Evolutionary conservation across 331 rosid species (phyloP), one percentile per base, ranked within the genome.

Genomic region (Rosa hybrid): DNA sequence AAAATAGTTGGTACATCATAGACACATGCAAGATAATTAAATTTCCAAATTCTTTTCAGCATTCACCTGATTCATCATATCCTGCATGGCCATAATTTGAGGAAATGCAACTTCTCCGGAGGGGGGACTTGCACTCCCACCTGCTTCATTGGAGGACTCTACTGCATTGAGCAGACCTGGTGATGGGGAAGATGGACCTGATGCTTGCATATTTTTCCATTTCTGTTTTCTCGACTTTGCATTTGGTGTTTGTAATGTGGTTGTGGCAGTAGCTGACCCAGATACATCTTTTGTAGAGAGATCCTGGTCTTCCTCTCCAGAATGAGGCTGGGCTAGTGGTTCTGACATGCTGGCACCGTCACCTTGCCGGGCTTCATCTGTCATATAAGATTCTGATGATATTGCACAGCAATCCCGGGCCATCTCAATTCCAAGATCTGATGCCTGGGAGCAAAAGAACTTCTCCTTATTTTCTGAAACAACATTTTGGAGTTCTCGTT

Each of bases 381-480:
- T 39, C 51, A 76, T 60, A 75, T 86, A 90, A 51, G 88, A 82
- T 79, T 90, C 97, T 67, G 91, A 73, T 72, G 98, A 84, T 82
- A 87, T 85, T 13, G 88, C 92, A 85, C 85, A 68, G 82, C 94
- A 90, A 64, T 93, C 97, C 80, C 97, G 91, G 73, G 92, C 92
- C 97, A 96, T 88, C 83, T 90, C 97, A 81, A 92, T 88, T 76
- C 99, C 98, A 82, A 96, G 98, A 92, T 93, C 98, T 17, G 99
- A 93, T 12, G 97, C 97, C 83, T 96, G 99, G 38, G 99, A 93
- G 88, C 94, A 92, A 83, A 93, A 96, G 68, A 72, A 81, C 79
- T 90, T 93, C 77, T 91, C 98, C 78, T 84, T 96, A 74, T 76
- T 81, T 68, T 89, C 95, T 34, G 87, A 81, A 77, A 88, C 68